Base-by-base conservation (phyloP, 345 rosid species). In the Clausena lansium region DNA sequence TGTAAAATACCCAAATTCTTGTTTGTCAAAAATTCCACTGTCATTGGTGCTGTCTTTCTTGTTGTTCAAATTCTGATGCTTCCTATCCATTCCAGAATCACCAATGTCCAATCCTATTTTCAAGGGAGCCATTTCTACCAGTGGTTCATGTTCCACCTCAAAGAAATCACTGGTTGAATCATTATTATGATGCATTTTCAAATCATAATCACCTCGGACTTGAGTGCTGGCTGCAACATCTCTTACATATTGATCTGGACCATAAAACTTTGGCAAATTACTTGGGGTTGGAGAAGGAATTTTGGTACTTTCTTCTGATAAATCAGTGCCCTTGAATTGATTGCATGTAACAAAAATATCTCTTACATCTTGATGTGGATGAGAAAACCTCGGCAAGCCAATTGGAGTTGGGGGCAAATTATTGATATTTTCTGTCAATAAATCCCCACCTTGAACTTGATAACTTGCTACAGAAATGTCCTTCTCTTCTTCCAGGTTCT, bases 131-230 rank as follows among this genome's bases (percentile, higher is more conserved):
- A 83, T 82, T 67, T 79, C 81, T 52, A 38, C 84, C 52, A 73
- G 75, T 70, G 88, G 88, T 54, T 87, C 77, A 41, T 75, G 85
- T 80, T 83, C 87, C 80, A 74, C 77, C 67, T 84, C 89, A 69
- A 87, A 81, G 69, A 83, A 71, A 52, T 85, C 85, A 35, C 81
- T 81, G 39, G 82, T 28, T 20, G 86, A 74, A 80, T 82, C 81
- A 79, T 80, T 80, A 19, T 87, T 81, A 39, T 82, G 84, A 80
- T 71, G 77, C 63, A 80, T 82, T 59, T 74, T 77, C 73, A 71
- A 80, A 58, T 83, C 84, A 81, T 83, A 79, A 78, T 75, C 74
- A 79, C 67, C 86, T 76, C 63, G 70, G 65, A 77, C 84, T 50
- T 80, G 78, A 76, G 76, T 85, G 77, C 69, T 76, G 76, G 81